phyloP scores from a whole-genome alignment of 345 rosid species.

The Salix purpurea region DNA sequence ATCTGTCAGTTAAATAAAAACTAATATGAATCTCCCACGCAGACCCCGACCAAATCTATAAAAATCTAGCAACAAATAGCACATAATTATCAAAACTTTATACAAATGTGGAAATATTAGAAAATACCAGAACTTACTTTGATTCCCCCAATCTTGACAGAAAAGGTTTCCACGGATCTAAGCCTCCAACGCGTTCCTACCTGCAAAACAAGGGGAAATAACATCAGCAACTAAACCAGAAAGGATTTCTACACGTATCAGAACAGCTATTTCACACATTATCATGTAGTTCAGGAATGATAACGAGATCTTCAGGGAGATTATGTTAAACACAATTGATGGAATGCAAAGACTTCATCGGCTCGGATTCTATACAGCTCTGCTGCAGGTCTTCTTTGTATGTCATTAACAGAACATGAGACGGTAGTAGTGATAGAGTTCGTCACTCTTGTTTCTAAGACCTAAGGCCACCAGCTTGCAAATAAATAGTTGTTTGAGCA shows the following conservation, averaged over 20 bases:
- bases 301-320: neutral
- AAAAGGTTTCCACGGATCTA: neutral
- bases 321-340: neutral
- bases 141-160: slow-evolving; percentile 34
- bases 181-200: neutral
- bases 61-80: neutral
- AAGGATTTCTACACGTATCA: neutral
- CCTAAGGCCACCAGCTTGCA: neutral
- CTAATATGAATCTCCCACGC: neutral
- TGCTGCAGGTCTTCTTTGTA: neutral
- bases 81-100: neutral
- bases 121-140: slow-evolving; percentile 16
- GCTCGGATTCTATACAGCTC: neutral
- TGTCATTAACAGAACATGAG: neutral
- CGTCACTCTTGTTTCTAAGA: neutral
- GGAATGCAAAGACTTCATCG: neutral
- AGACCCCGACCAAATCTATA: neutral
- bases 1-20: neutral
- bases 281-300: neutral
- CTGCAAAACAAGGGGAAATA: slow-evolving; percentile 13
- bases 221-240: neutral
- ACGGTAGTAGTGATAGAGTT: neutral
- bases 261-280: neutral
- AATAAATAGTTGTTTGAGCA: neutral
- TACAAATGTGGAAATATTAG: neutral